phyloP scores from a whole-genome alignment of 805 yeast genomes.

The Candida glaebosa region DNA sequence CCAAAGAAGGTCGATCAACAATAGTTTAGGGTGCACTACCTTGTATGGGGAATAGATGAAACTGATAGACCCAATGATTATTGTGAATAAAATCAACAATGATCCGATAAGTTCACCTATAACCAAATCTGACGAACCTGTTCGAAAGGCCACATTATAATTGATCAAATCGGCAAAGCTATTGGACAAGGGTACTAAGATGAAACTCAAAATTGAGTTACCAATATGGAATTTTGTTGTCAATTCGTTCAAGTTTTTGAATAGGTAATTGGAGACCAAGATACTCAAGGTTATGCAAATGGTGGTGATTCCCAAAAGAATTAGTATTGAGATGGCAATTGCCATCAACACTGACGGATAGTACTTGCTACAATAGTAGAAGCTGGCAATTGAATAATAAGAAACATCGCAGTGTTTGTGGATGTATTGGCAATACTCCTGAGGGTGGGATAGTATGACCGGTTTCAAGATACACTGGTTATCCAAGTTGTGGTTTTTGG shows the following conservation, averaged over 20 bases:
- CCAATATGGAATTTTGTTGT: slow-evolving; percentile 21
- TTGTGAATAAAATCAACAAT: slow-evolving; percentile 27
- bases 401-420: slow-evolving; percentile 16
- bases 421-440: slow-evolving; percentile 16
- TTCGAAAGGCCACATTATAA: slow-evolving; percentile 26
- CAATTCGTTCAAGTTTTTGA: slow-evolving; percentile 26
- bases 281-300: slow-evolving; percentile 26
- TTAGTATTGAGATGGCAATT: slow-evolving; percentile 9
- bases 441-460: neutral
- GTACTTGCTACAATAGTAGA: slow-evolving; percentile 25
- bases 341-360: slow-evolving; percentile 13
- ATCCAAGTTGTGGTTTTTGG: neutral
- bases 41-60: slow-evolving; percentile 19
- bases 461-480: neutral
- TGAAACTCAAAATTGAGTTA: slow-evolving; percentile 28
- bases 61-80: slow-evolving; percentile 33
- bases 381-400: slow-evolving; percentile 25
- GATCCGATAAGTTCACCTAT: slow-evolving; percentile 39
- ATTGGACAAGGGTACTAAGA: slow-evolving; percentile 34
- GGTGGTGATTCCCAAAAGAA: slow-evolving; percentile 14
- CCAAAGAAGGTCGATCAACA: slow-evolving; percentile 27
- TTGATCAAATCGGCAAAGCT: slow-evolving; percentile 36
- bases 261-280: slow-evolving; percentile 32
- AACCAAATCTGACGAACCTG: slow-evolving; percentile 29
- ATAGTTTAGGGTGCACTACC: slow-evolving; percentile 15